phyloP scores from a whole-genome alignment of 2,329 filamentous ascomycete genomes.

The Botryosphaeria agaves region DNA sequence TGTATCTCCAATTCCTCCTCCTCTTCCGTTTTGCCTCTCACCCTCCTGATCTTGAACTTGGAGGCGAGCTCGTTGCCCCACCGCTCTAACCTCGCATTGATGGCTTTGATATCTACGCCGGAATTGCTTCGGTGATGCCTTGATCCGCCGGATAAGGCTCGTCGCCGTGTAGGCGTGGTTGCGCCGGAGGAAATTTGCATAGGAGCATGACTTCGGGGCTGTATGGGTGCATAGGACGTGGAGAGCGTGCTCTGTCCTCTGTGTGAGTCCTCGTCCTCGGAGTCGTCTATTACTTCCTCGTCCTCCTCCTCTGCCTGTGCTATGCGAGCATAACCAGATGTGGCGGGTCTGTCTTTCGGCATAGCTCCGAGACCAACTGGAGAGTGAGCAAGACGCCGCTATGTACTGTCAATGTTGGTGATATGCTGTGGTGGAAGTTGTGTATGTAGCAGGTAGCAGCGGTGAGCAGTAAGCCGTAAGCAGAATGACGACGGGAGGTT shows the following conservation, averaged over 20 bases:
- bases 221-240: conserved; percentile 27
- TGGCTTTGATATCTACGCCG: conserved; percentile 93
- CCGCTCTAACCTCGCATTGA: conserved; percentile 84
- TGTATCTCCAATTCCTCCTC: conserved; percentile 89
- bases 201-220: conserved; percentile 27
- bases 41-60: conserved; percentile 78
- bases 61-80: conserved; percentile 98
- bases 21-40: conserved; percentile 55
- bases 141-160: conserved; percentile 2
- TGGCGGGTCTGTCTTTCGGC: conserved; percentile 20
- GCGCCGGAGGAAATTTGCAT: too few relatives aligned
- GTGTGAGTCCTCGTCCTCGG: conserved; percentile 20
- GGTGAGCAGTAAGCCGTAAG: too few relatives aligned
- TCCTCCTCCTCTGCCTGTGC: conserved; percentile 34
- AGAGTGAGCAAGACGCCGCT: too few relatives aligned
- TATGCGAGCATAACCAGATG: conserved; percentile 33
- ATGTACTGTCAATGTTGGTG: too few relatives aligned
- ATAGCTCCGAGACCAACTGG: too few relatives aligned
- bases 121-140: conserved; percentile 53
- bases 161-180: conserved; percentile 15
- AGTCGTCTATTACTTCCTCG: conserved; percentile 20
- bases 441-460: too few relatives aligned
- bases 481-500: too few relatives aligned
- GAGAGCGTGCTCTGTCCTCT: conserved; percentile 17
- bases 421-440: too few relatives aligned